Evolutionary conservation across 768 basidiomycete genomes (phyloP), one percentile per base, ranked within the genome.

Genomic region (Fomitopsis serialis): DNA sequence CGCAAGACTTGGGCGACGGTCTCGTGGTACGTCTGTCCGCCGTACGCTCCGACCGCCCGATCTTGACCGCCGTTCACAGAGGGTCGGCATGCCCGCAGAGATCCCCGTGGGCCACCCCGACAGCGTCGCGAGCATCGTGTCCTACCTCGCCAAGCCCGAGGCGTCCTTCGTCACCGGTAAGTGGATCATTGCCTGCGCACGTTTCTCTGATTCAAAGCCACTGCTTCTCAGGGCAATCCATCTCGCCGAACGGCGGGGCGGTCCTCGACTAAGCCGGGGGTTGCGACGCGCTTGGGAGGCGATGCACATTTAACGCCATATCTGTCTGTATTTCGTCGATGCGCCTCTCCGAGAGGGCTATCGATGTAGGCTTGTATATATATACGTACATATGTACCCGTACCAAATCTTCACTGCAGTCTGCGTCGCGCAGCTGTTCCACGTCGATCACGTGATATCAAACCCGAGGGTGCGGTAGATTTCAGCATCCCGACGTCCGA

Each of bases 131-230:
- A 51, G 53, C 11, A 21, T 57, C 9, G 53, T 60, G 13, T 48
- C 53, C 10, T 60, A 57, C 52, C 21, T 60, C 10, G 55, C 43
- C 23, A 57, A 57, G 21, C 56, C 59, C n/a, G 59, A 57, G 37
- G 32, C 59, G 3, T 54, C 48, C 45, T 59, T 53, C 48, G 47
- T 59, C 48, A 59, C 53, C 7, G 58, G 58, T 53, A 35, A 19
- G 46, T 48, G 12, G 13, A 13, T 19, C 3, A 13, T 8, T 23
- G 9, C 13, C 9, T 10, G 4, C 6, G 21, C 4, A 5, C 4
- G 22, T 45, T 13, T 22, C 44, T 45, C 44, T 7, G 24, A 45
- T 7, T 9, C 9, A 21, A 45, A 27, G 6, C 19, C 9, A 23
- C 21, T 4, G 11, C 11, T 45, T 45, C 21, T 17, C 22, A 51